Base-by-base conservation (phyloP, 2,329 filamentous ascomycete genomes). In the Fusarium nisikadoi region DNA sequence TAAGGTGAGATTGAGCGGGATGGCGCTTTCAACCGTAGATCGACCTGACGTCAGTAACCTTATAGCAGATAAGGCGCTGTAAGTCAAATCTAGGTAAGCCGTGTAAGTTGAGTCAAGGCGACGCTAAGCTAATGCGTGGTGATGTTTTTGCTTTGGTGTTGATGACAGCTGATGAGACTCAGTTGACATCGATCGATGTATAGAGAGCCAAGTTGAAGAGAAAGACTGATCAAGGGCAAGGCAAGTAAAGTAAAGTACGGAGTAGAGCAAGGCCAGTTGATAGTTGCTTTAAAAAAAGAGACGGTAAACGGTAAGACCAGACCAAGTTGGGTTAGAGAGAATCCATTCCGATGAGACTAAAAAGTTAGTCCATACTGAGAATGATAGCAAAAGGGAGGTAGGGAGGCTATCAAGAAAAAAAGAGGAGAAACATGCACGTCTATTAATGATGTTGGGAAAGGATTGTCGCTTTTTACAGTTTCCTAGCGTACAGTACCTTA, bases 1-100 rank as follows among this genome's bases (percentile, higher is more conserved):
- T 66, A 62, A 60, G 47, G 39, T 45, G 50, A 38, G 50, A 65
- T 52, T 61, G 43, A 71, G 60, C 54, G 60, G 47, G 56, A 68
- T 59, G 62, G 61, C 54, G 72, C 54, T 60, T 16, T 20, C 36
- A n/a, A 59, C 36, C 42, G 35, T 25, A 12, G 45, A 49, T 52
- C 29, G 55, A 63, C 47, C 54, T 68, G 64, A 73, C 72, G 67
- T 70, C 67, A 72, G 58, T 62, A 53, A 58, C 54, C 47, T 52
- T 33, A 25, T 20, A 59, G 46, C 16, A 52, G 41, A 50, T 25
- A 60, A 20, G 50, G 38, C 68, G 54, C 65, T n/a, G 25, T 39
- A 46, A 62, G 59, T 58, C 52, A 39, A 31, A 31, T 25, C 23
- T 25, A 25, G 23, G 23, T 3, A 25, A 25, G 23, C 23, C 5